Percentiles rank a stretch among this genome's conserved stretches.
Evolutionary conservation across 2,329 filamentous ascomycete genomes (phyloP).

Genomic region (Trichoderma gracile): DNA sequence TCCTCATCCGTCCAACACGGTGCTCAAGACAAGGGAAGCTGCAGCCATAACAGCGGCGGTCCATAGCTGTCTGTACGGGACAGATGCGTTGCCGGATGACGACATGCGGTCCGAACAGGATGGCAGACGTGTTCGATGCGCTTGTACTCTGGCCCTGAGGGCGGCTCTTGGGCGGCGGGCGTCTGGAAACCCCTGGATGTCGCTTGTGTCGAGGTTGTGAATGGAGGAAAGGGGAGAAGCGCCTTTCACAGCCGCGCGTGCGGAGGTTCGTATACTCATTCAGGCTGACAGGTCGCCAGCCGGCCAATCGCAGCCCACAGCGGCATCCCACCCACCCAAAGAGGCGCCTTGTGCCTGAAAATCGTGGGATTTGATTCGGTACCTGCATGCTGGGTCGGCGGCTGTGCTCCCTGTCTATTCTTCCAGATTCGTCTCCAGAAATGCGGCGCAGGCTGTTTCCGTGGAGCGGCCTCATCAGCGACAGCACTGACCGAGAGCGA

Average conservation of each 20-base stretch:
- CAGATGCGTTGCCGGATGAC: background rate
- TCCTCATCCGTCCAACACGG: background rate
- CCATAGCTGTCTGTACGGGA: background rate
- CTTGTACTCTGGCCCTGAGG: background rate
- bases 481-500: background rate
- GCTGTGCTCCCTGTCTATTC: constrained; percentile 1
- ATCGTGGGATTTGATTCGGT: background rate
- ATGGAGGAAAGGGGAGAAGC: constrained; percentile 22
- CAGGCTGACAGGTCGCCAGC: constrained; percentile 2
- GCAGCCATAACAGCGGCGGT: background rate
- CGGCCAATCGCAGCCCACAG: background rate
- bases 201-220: constrained; percentile 20
- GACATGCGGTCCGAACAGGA: constrained; percentile 9
- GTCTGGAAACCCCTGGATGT: constrained; percentile 18
- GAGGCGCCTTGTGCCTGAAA: constrained; percentile 19
- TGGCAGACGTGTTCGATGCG: background rate
- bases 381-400: constrained; percentile 10
- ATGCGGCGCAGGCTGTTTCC: background rate
- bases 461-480: background rate
- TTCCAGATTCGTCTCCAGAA: background rate
- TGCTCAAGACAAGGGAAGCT: background rate
- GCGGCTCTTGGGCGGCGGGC: constrained; percentile 18
- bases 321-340: background rate
- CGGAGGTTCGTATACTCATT: constrained; percentile 1
- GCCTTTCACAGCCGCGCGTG: constrained; percentile 21